A percentile compares a stretch with the other conserved stretches of the same genome.
Evolutionary conservation across 495 filamentous ascomycete species (phyloP).

Genomic region (Talaromyces ruber): DNA sequence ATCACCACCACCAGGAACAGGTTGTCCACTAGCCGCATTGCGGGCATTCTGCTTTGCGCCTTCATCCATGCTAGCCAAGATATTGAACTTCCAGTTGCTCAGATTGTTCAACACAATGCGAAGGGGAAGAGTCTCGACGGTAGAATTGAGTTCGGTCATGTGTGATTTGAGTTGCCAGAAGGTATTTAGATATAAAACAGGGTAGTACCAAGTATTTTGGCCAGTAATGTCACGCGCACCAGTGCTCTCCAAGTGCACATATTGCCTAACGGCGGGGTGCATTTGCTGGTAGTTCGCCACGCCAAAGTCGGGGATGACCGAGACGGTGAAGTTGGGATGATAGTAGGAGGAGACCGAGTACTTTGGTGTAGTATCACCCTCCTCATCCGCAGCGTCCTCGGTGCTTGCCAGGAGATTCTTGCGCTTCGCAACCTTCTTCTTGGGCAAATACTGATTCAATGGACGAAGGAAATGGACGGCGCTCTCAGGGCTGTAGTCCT

Average conservation of each 20-base stretch:
- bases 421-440: slow-evolving; percentile 89
- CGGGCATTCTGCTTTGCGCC: slow-evolving; percentile 72
- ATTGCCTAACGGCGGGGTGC: slow-evolving; percentile 67
- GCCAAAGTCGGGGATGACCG: slow-evolving; percentile 76
- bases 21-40: slow-evolving; percentile 56
- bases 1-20: slow-evolving; percentile 59
- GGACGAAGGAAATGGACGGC: slow-evolving; percentile 80
- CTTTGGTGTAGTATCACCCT: slow-evolving; percentile 45
- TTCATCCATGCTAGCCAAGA: slow-evolving; percentile 76
- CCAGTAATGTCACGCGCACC: slow-evolving; percentile 71
- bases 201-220: slow-evolving; percentile 95
- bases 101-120: slow-evolving; percentile 78
- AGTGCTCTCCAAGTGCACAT: slow-evolving; percentile 64
- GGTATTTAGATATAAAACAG: slow-evolving; percentile 83
- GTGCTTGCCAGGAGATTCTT: slow-evolving; percentile 67
- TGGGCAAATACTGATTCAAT: slow-evolving; percentile 78
- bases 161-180: slow-evolving; percentile 93
- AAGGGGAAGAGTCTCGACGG: slow-evolving; percentile 72
- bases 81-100: slow-evolving; percentile 83
- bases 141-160: slow-evolving; percentile 90
- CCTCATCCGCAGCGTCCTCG: slow-evolving; percentile 45
- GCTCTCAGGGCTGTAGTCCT: slow-evolving; percentile 59
- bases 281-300: slow-evolving; percentile 53
- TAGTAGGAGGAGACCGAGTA: slow-evolving; percentile 73
- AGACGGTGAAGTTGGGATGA: slow-evolving; percentile 88